Conservation (phyloP, 305 asterid genomes). For the Euphrasia arctica region DNA sequence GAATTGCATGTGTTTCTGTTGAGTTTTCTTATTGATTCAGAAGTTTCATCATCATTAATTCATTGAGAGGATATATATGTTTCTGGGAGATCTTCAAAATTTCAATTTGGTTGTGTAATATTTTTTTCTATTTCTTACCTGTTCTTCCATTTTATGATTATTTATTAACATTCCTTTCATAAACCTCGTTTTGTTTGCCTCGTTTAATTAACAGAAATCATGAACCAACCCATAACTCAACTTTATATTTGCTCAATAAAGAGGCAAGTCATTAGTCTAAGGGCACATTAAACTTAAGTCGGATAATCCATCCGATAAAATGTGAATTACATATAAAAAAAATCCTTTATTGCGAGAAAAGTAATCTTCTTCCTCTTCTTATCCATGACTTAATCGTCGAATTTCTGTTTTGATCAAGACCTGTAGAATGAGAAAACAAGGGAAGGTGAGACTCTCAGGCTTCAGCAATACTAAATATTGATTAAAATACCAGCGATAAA, state of each 20-base stretch:
- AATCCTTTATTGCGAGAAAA: conserved; percentile 14
- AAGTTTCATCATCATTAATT: conserved; percentile 15
- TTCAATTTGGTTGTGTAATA: neutral
- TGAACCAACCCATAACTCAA: neutral
- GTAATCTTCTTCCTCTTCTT: conserved; percentile 13
- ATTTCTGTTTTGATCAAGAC: conserved; percentile 18
- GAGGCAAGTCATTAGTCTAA: neutral
- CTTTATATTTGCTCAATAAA: conserved; percentile 4
- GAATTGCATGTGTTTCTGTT: conserved; percentile 18
- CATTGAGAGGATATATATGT: neutral
- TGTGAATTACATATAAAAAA: conserved; percentile 14
- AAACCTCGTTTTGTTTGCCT: too few species aligned
- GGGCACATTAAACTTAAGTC: neutral
- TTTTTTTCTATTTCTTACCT: too few species aligned
- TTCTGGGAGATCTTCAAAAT: neutral
- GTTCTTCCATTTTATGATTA: too few species aligned
- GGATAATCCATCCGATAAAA: conserved; percentile 16
- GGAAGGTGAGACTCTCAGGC: neutral
- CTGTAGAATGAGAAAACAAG: conserved; percentile 25
- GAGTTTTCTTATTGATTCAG: conserved; percentile 1
- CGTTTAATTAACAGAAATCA: neutral
- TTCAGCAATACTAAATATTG: neutral
- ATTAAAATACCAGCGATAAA: too few species aligned
- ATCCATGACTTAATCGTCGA: conserved; percentile 19
- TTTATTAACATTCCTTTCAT: neutral